These are phyloP conservation scores for Eimeria acervulina DNA, from an alignment of 169 alveolate genomes.

Conservation along the genomic window DNA sequence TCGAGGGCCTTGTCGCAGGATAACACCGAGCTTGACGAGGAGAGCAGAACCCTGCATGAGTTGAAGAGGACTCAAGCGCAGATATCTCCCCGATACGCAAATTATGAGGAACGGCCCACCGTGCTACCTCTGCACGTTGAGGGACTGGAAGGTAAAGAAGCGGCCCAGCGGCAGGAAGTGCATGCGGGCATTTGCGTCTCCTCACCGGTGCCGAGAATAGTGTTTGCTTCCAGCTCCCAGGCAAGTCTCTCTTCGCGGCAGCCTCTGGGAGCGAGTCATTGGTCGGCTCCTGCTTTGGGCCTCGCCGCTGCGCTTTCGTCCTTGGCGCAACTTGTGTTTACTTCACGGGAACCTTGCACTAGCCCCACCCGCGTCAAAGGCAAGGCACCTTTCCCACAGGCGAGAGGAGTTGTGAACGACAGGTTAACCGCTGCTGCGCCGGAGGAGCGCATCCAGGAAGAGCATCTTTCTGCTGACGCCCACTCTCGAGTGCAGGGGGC, in stretches of 20 bases:
- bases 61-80: neutral
- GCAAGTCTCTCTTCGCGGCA: neutral
- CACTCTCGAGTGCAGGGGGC: neutral
- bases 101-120: neutral
- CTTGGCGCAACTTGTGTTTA: slow-evolving; percentile 27
- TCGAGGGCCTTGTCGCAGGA: neutral
- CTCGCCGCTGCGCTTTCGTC: slow-evolving; percentile 60
- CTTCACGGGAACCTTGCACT: slow-evolving; percentile 18
- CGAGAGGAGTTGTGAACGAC: neutral
- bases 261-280: neutral
- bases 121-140: neutral
- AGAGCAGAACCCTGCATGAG: neutral
- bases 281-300: neutral
- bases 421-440: slow-evolving; percentile 5
- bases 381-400: neutral
- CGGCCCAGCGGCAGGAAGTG: neutral
- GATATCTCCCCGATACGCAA: neutral
- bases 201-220: neutral
- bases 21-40: neutral
- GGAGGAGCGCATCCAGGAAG: neutral
- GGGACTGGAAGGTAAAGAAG: neutral
- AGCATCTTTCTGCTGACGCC: neutral
- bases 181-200: neutral
- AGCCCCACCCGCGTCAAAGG: neutral
- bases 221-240: neutral